Percentiles rank a stretch among this genome's conserved stretches.
Conservation (phyloP, 2,329 filamentous ascomycete species). For the Diplodia corticola region DNA sequence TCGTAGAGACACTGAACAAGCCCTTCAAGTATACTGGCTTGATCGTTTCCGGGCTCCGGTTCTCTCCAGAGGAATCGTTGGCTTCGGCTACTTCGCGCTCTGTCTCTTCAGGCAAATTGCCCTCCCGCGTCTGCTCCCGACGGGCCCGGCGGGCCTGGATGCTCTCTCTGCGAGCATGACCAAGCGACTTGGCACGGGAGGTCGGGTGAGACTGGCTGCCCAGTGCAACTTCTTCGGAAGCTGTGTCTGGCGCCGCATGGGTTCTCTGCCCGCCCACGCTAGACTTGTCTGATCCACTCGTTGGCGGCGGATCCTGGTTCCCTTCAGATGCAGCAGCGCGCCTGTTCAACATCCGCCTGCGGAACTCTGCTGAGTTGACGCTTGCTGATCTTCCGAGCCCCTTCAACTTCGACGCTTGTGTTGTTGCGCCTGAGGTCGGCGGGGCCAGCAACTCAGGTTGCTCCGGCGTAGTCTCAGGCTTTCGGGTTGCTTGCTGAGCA, state of each 20-base stretch:
- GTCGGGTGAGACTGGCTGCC: conserved; percentile 34
- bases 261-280: conserved; percentile 49
- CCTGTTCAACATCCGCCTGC: conserved; percentile 63
- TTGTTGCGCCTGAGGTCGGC: conserved; percentile 60
- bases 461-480: conserved; percentile 60
- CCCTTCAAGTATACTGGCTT: conserved; percentile 97
- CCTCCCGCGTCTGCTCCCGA: conserved; percentile 70
- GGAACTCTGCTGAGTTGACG: conserved; percentile 83
- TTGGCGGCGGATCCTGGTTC: conserved; percentile 57
- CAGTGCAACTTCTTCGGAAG: conserved; percentile 51
- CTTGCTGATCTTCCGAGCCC: conserved; percentile 84
- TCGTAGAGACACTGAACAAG: conserved; percentile 95
- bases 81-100: conserved; percentile 70
- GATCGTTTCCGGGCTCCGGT: conserved; percentile 69
- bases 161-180: conserved; percentile 85
- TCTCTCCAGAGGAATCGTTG: conserved; percentile 48
- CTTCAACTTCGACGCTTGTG: conserved; percentile 61
- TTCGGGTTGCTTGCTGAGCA: conserved; percentile 48
- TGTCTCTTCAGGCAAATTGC: conserved; percentile 87
- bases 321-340: conserved; percentile 47
- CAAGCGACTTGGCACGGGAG: conserved; percentile 76
- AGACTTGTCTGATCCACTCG: conserved; percentile 78
- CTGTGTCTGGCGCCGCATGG: conserved; percentile 50
- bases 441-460: conserved; percentile 73
- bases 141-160: conserved; percentile 81